Evolutionary conservation across 176 grass and related monocot genomes (phyloP), one percentile per base, ranked within the genome.

Genomic region (Phoenix dactylifera): DNA sequence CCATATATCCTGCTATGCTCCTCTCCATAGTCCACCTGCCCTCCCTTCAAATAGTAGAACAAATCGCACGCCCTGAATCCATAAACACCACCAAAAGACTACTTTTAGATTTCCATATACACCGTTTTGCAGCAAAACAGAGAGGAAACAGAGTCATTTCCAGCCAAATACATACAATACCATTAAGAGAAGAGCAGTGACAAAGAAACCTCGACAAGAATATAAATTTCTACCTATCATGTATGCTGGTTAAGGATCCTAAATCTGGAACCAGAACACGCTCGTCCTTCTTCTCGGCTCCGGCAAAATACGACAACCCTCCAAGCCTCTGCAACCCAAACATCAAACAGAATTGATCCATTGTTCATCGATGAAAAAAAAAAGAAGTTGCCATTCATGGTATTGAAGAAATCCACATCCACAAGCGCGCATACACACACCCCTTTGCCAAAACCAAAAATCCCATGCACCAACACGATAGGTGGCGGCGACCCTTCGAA

Each of bases 21-120:
- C 66, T 86, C 79, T 12, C 90, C 90, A 61, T 89, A 95, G 72
- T 95, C 90, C 50, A 95, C 90, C 22, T 16, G 57, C 20, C 85
- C 90, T 16, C 90, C 90, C 23, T 89, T 95, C 29, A 95, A 63
- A 67, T 89, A 95, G 62, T 89, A 89, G 85, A 95, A 95, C 62
- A 95, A 75, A 60, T 83, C 85, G 9, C 85, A 65, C 0, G 90
- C 82, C 63, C 85, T 93, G 74, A 18, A 67, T 26, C 54, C 26
- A 53, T 10, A 4, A 50, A 50, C 32, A 39, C 16, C 18, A 59
- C 35, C 35, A 44, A 7, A 10, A 1, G 32, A 39, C 32, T 39
- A 7, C 7, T 39, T 39, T 39, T 39, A 39, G 1, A 39, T 39
- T 10, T 39, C 32, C 9, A 39, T 10, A 39, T 10, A 9, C 1